Conservation (phyloP, 2,329 filamentous ascomycete genomes). For the Lithohypha guttulata region DNA sequence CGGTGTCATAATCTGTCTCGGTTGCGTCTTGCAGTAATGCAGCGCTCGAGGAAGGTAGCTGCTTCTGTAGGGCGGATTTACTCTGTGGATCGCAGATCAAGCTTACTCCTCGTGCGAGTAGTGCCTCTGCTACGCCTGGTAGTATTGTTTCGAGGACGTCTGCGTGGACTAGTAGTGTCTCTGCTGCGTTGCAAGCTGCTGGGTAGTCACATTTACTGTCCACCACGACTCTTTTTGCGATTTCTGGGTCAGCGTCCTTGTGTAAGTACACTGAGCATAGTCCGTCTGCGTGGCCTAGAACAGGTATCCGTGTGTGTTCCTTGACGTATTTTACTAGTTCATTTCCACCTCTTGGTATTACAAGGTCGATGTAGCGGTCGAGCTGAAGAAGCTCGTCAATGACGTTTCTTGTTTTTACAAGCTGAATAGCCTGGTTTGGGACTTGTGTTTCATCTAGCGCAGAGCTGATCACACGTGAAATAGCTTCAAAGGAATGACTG, state of each 20-base stretch:
- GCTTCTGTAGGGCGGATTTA: conserved; percentile 50
- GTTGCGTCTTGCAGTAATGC: conserved; percentile 52
- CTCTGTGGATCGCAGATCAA: conserved; percentile 67
- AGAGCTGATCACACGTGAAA: conserved; percentile 70
- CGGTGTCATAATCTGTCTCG: conserved; percentile 69
- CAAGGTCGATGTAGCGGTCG: conserved; percentile 82
- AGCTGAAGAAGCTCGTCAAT: conserved; percentile 79
- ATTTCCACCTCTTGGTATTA: conserved; percentile 84
- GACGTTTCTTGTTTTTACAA: conserved; percentile 85
- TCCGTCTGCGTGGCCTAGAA: conserved; percentile 91
- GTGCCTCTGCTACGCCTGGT: conserved; percentile 59
- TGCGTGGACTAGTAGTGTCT: conserved; percentile 79
- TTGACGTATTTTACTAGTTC: conserved; percentile 87
- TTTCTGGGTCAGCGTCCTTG: conserved; percentile 58
- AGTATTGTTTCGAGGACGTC: conserved; percentile 56
- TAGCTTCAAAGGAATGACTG: conserved; percentile 85
- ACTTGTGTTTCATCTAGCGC: conserved; percentile 65
- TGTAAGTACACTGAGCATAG: conserved; percentile 82
- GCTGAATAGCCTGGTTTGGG: conserved; percentile 77
- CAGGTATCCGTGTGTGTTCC: conserved; percentile 80
- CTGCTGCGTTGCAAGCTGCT: conserved; percentile 88
- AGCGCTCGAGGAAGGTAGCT: conserved; percentile 34
- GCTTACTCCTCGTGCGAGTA: conserved; percentile 66
- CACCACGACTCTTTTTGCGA: conserved; percentile 65
- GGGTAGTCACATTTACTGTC: conserved; percentile 94